Evolutionary conservation across 345 rosid genomes (phyloP).

Genomic region (Populus alba): DNA sequence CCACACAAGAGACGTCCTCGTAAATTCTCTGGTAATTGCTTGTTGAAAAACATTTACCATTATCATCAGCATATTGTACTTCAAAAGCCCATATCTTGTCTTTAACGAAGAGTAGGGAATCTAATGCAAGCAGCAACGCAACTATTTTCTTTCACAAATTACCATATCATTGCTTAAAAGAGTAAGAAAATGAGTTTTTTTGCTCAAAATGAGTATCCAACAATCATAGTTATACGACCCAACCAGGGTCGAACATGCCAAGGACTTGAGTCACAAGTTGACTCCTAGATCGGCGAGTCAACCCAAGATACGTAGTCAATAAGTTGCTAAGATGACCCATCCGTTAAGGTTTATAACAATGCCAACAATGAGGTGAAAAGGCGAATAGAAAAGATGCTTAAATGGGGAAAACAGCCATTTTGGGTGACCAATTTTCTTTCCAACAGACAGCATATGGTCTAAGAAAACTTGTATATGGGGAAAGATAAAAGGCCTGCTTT

Average conservation of each 20-base stretch:
- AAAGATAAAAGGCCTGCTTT: not conserved
- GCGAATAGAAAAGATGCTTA: too few relatives aligned
- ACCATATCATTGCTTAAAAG: not conserved
- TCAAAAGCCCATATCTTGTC: not conserved
- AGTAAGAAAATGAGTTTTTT: not conserved
- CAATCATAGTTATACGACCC: too few relatives aligned
- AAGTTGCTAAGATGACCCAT: too few relatives aligned
- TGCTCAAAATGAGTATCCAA: too few relatives aligned
- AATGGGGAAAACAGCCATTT: not conserved
- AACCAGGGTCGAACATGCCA: too few relatives aligned
- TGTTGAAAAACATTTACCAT: not conserved
- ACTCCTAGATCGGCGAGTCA: too few relatives aligned
- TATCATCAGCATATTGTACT: not conserved
- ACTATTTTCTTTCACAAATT: not conserved
- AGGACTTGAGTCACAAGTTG: too few relatives aligned
- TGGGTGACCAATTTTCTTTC: not conserved
- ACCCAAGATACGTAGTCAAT: too few relatives aligned
- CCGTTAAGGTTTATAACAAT: too few relatives aligned
- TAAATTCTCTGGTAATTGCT: not conserved
- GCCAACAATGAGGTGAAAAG: too few relatives aligned
- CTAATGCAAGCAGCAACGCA: not conserved
- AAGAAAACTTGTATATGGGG: not conserved
- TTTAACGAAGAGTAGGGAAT: not conserved
- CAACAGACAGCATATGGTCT: not conserved
- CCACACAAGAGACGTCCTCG: not conserved